Base-by-base conservation (phyloP, 441 rosid species). In the Adansonia madagascariensis region DNA sequence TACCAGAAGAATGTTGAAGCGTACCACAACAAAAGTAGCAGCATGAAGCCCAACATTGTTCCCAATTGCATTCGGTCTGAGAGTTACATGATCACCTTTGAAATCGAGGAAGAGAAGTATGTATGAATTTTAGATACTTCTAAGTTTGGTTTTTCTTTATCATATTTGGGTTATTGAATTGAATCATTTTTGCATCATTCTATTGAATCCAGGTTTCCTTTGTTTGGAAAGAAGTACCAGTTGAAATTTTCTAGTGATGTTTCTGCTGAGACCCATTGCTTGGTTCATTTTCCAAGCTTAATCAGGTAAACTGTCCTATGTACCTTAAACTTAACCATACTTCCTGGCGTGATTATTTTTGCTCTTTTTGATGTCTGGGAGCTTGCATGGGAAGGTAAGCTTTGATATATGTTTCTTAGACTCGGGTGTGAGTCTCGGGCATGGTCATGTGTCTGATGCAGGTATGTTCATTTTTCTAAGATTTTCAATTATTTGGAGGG, bases 21-120 rank as follows among this genome's bases (percentile, higher is more conserved):
- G 64, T 92, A 91, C 87, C 99, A 92, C 84, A 96, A 91, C 75
- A 90, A 90, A 86, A 88, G 94, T 66, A 77, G 91, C 78, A 84
- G 92, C 80, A 88, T 91, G 84, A 96, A 96, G 88, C 96, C 89
- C 22, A 91, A 92, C 79, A 88, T 89, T 60, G 95, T 95, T 80
- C 99, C 99, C n/a, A 96, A 92, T 87, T 94, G 96, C 84, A 91
- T 96, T 80, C 90, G 97, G 39, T 90, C 99, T n/a, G 99, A 96
- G 78, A 89, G 87, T 88, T 94, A 96, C 88, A 82, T 92, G 94
- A 96, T 94, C 85, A 89, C 94, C 75, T 96, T 96, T 53, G 98
- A 94, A 88, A 82, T 91, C 17, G 98, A 96, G 85, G 99, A 96
- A 87, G 98, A 96, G 87, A 96, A 94, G 99, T 96, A 88, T 69